Evolutionary conservation across 306 rosid species (phyloP), one percentile per base, ranked within the genome.

Genomic region (Citrullus mucosospermus): DNA sequence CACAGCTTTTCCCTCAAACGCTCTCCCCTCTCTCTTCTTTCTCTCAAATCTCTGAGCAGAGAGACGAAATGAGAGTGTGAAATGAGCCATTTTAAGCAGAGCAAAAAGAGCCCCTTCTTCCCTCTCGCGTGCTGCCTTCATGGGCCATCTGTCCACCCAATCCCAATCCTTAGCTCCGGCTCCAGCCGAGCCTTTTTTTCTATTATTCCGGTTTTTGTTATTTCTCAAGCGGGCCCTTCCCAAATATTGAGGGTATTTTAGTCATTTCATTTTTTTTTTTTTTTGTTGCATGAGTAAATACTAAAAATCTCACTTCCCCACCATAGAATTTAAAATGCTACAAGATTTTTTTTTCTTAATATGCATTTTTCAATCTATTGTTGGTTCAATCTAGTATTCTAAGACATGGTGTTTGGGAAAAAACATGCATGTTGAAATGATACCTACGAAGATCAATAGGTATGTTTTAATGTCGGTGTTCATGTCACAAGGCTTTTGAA

Each of bases 111-210:
- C 41, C 22, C 6, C 56, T 4, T 55, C 41, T 17, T 16, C 57
- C 0, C 9, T 0, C 58, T 11, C 73, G 80, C 80, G 69, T 78
- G 80, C 79, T n/a, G 68, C 54, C 51, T 55, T 3, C 22, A 38
- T 36, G 79, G 79, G 39, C 79, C 79, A 58, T 36, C 22, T 76
- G 79, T 76, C 79, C 68, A 57, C 79, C 67, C 66, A 56, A 76
- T 57, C 68, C 78, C 79, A 76, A 57, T 76, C 79, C 41, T 57
- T 38, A 57, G 39, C 67, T 36, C 14, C 54, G 38, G 38, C 66
- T 20, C 68, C 79, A 10, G 36, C 56, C 53, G 38, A 18, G 53
- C 79, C 14, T 55, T 55, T 39, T 38, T 53, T 11, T 46, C 18
- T 30, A 16, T 30, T 17, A 18, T 68, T 43, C 20, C 75, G 10